phyloP scores from a whole-genome alignment of 1,139 yeast species.

The Sugiyamaella xylanicola region DNA sequence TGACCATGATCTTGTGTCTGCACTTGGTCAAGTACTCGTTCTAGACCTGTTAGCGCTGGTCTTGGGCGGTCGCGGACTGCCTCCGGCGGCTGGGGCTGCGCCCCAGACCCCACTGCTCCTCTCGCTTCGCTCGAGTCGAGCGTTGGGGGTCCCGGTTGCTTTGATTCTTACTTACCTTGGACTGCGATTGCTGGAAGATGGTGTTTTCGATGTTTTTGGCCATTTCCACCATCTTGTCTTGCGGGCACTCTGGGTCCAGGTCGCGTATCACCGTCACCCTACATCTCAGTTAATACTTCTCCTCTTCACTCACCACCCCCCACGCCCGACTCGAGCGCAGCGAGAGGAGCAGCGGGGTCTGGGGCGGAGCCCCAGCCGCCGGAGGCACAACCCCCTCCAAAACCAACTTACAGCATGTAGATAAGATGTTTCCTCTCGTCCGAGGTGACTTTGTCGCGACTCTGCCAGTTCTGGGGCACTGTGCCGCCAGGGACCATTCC shows the following conservation, averaged over 20 bases:
- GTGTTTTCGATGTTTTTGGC: constrained; percentile 40
- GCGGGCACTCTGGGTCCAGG: constrained; percentile 35
- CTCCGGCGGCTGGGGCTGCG: constrained; percentile 13
- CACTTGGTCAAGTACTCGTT: constrained; percentile 34
- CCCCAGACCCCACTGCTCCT: constrained; percentile 8
- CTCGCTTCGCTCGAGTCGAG: constrained; percentile 6
- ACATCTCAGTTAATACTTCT: constrained; percentile 1
- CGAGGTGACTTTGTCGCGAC: constrained; percentile 25
- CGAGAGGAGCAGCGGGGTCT: constrained; percentile 9
- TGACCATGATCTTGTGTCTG: constrained; percentile 30
- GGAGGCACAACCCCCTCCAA: neutral
- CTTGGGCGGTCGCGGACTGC: neutral
- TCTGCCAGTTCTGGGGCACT: constrained; percentile 4
- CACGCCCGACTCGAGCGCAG: neutral
- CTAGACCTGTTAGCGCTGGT: constrained; percentile 17
- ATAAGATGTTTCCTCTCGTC: constrained; percentile 37
- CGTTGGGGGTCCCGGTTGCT: neutral
- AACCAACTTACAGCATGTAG: constrained; percentile 31
- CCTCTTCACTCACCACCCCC: neutral
- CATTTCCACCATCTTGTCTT: constrained; percentile 35
- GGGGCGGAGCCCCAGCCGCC: constrained; percentile 11
- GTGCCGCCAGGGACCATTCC: constrained; percentile 13
- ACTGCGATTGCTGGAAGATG: constrained; percentile 35
- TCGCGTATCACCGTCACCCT: constrained; percentile 32
- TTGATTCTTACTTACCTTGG: constrained; percentile 35